Conservation (phyloP, 1,139 yeast species). For the Pichia sp. region DNA sequence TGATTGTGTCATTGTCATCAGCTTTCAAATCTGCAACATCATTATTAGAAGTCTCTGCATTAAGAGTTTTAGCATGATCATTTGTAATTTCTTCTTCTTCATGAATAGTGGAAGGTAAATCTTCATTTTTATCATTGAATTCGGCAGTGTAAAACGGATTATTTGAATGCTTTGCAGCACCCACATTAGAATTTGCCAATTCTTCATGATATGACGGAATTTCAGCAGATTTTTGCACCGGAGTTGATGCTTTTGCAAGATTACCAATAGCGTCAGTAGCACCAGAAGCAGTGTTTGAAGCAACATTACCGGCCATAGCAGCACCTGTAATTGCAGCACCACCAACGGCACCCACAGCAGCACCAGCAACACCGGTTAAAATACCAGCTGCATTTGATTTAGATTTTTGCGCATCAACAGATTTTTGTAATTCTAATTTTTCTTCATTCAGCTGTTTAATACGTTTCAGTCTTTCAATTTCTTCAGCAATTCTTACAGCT, state of each 20-base stretch:
- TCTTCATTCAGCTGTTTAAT: constrained; percentile 6
- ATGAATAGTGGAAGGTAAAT: constrained; percentile 15
- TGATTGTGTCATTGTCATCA: not conserved
- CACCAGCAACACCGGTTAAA: constrained; percentile 10
- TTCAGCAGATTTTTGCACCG: constrained; percentile 13
- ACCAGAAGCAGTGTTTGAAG: constrained; percentile 14
- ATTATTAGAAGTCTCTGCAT: constrained; percentile 4
- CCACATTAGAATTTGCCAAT: constrained; percentile 11
- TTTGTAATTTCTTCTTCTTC: constrained; percentile 10
- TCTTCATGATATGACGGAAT: constrained; percentile 7
- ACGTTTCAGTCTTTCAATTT: constrained; percentile 8
- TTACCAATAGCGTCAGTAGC: constrained; percentile 2
- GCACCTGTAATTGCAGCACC: constrained; percentile 15
- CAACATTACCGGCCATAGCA: constrained; percentile 11
- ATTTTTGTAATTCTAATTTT: constrained; percentile 7
- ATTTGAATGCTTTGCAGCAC: constrained; percentile 9
- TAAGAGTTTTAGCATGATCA: constrained; percentile 1
- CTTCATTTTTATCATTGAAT: constrained; percentile 12
- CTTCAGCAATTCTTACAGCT: constrained; percentile 8
- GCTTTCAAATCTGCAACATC: not conserved
- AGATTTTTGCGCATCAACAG: constrained; percentile 5
- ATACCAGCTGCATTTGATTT: constrained; percentile 3
- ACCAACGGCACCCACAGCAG: constrained; percentile 15
- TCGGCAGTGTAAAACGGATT: constrained; percentile 16
- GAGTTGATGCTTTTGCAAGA: constrained; percentile 4